Evolutionary conservation across 140 eudicot genomes (phyloP).

Genomic region (Anethum foeniculum): DNA sequence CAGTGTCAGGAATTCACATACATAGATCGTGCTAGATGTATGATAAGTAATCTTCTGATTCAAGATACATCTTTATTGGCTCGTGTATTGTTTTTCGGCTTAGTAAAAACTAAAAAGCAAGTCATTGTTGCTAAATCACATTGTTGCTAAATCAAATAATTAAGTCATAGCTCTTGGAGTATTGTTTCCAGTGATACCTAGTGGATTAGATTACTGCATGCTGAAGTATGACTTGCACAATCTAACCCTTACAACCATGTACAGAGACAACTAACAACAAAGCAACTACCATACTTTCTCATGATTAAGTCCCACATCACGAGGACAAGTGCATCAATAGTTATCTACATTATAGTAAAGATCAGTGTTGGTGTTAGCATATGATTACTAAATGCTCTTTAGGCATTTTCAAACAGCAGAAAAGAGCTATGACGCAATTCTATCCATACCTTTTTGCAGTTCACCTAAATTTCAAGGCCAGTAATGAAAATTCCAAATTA

Average conservation of each 20-base stretch:
- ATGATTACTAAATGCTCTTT: neutral
- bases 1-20: neutral
- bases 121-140: neutral
- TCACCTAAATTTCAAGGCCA: neutral
- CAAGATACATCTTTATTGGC: neutral
- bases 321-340: neutral
- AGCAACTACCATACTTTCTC: neutral
- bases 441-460: neutral
- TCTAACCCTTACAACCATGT: neutral
- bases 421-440: neutral
- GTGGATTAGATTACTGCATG: neutral
- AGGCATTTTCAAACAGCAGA: neutral
- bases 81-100: neutral
- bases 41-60: neutral
- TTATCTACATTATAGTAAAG: neutral
- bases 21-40: neutral
- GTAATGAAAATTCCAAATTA: neutral
- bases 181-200: neutral
- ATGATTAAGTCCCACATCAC: neutral
- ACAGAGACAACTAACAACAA: neutral
- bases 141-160: neutral
- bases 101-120: neutral
- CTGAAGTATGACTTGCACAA: neutral
- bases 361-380: neutral
- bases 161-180: neutral